A percentile compares a stretch with the other conserved stretches of the same genome.
Conservation (phyloP, 2,329 filamentous ascomycete genomes). For the Alternaria brassicicola region DNA sequence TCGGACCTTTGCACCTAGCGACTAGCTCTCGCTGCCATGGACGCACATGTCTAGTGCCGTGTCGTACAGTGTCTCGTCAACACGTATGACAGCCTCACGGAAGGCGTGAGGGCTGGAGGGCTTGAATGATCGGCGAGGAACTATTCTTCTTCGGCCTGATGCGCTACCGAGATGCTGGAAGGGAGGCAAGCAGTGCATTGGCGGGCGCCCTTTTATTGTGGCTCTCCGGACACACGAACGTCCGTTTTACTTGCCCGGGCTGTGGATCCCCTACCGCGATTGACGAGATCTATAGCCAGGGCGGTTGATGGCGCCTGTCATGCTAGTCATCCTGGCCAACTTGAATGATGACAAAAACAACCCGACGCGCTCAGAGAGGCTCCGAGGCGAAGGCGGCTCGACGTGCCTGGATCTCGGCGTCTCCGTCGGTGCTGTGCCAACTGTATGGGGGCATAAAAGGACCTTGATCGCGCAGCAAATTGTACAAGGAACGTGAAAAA, state of each 20-base stretch:
- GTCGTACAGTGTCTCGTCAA: not conserved
- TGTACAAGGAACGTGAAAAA: slow-evolving; percentile 6
- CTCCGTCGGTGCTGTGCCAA: slow-evolving; percentile 23
- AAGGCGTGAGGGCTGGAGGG: not conserved
- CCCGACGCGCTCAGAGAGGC: not conserved
- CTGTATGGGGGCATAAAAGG: slow-evolving; percentile 5
- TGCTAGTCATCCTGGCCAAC: slow-evolving; percentile 1
- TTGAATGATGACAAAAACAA: slow-evolving; percentile 13
- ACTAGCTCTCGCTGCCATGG: not conserved
- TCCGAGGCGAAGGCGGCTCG: slow-evolving; percentile 6
- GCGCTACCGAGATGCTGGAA: slow-evolving; percentile 18
- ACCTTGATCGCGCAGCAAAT: slow-evolving; percentile 16
- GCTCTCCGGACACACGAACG: slow-evolving; percentile 14
- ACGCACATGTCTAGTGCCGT: not conserved
- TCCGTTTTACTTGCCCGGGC: slow-evolving; percentile 19
- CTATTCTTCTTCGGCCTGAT: slow-evolving; percentile 19
- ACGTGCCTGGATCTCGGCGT: slow-evolving; percentile 23
- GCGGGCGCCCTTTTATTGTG: slow-evolving; percentile 3
- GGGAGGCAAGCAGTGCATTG: slow-evolving; percentile 19
- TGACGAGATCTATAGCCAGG: slow-evolving; percentile 15
- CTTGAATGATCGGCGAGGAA: slow-evolving; percentile 32
- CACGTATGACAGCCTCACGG: slow-evolving; percentile 6
- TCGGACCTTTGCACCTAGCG: slow-evolving; percentile 1
- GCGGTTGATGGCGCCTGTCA: slow-evolving; percentile 31
- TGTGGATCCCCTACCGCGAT: slow-evolving; percentile 20